phyloP scores from a whole-genome alignment of 164 flowering plant genomes.

The Tetrastigma voinierianum region DNA sequence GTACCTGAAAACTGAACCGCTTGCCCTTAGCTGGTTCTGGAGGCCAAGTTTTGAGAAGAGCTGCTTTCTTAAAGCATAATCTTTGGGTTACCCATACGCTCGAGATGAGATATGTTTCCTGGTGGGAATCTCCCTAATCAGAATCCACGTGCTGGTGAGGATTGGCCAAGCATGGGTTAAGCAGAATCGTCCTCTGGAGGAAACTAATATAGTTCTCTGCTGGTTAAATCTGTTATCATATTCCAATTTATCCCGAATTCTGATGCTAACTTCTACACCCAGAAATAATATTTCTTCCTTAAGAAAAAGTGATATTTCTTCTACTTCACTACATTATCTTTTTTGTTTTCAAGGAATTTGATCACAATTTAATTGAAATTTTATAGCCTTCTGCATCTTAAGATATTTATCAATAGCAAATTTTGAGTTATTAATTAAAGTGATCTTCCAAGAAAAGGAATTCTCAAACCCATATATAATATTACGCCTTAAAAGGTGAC shows the following conservation, averaged over 20 bases:
- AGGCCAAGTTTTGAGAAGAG: constrained; percentile 79
- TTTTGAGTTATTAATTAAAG: too few relatives aligned
- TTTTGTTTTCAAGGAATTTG: too few relatives aligned
- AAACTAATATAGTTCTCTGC: constrained; percentile 82
- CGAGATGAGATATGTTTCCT: constrained; percentile 71
- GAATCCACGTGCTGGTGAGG: constrained; percentile 85
- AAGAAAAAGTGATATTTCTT: too few relatives aligned
- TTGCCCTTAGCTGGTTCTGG: constrained; percentile 81
- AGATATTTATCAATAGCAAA: too few relatives aligned
- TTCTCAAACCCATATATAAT: too few relatives aligned
- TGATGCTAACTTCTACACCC: neutral
- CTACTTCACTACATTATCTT: too few relatives aligned
- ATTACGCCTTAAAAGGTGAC: too few relatives aligned
- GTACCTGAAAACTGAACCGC: constrained; percentile 87
- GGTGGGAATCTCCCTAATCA: constrained; percentile 95
- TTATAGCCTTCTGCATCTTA: too few relatives aligned
- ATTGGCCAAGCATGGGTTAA: constrained; percentile 78
- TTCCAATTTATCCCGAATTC: too few relatives aligned
- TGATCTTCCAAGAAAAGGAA: too few relatives aligned
- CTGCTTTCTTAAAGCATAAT: constrained; percentile 84
- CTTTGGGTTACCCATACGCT: constrained; percentile 81
- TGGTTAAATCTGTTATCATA: constrained; percentile 17
- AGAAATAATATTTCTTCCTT: too few relatives aligned
- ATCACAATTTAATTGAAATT: too few relatives aligned
- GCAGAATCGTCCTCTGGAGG: constrained; percentile 72